Base-by-base conservation (phyloP, 352 stramenopile species). In the Phytophthora capsici region DNA sequence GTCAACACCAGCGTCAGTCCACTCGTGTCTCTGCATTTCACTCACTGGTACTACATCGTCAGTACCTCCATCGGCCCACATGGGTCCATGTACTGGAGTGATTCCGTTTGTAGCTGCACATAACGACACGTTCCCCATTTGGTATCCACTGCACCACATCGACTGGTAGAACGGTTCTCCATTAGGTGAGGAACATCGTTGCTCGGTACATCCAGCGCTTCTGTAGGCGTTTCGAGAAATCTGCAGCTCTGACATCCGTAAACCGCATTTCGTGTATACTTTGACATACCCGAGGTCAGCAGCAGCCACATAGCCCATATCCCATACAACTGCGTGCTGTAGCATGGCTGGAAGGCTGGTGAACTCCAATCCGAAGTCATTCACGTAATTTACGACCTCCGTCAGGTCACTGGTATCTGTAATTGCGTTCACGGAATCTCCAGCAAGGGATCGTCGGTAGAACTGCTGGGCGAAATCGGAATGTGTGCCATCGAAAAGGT, bases 381-480 rank as follows among this genome's bases (percentile, higher is more conserved):
- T 56, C 23, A 75, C 60, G 23, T 68, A 71, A 26, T 51, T 30
- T 8, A 58, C 30, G 2, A 75, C 62, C 12, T 76, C 68, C 1
- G 9, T 22, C n/a, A 64, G 20, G 10, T 22, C 47, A 1, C 25
- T 71, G n/a, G 58, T 68, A 38, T 66, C 38, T 9, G 57, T 57
- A 44, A 69, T 61, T 16, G 45, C 26, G 3, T 45, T 40, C 5
- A 37, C 25, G 37, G 38, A 9, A 14, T 75, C 69, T 48, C 71
- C 78, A 22, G 66, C 60, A 10, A 84, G 36, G 56, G 75, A 82
- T 34, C 77, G 67, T 40, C 69, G 66, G 47, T 80, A 86, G 56
- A 82, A 86, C 40, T 88, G 78, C 47, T 85, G 71, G 12, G 74
- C 73, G n/a, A 82, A 80, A 55, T 88, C 76, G 4, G 78, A 80